Evolutionary conservation across 106 monocot species (phyloP), one percentile per base, ranked within the genome.

Genomic region (Alisma plantagoaquatica): DNA sequence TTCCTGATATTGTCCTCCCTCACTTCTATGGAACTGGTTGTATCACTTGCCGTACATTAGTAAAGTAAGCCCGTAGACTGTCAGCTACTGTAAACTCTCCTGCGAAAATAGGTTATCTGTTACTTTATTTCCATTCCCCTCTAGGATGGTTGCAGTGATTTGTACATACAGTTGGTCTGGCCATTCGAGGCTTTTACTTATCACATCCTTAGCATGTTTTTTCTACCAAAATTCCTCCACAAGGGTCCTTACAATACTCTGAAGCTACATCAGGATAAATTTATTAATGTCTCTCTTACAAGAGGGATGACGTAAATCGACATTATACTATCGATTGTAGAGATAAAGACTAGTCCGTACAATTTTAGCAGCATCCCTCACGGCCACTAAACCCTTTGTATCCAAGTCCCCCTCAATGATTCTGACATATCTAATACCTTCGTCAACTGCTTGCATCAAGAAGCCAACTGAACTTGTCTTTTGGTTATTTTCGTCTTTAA

Each of bases 81-180:
- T 61, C 47, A 14, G 51, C 23, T 3, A 63, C 52, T 41, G 27
- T 38, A 27, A 2, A 11, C 23, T n/a, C 24, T 20, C 2, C 51
- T 41, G 33, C 22, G 0, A 1, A 17, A 61, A 61, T 23, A 61
- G 23, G 2, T 49, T 31, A n/a, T 16, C 4, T 10, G 18, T 22
- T 31, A n/a, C 14, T 5, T 25, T 2, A 4, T 3, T 2, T 9
- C 31, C 45, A 25, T 45, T 28, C 10, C 27, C 42, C 7, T 20
- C 8, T 6, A 60, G 29, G 32, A 61, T 33, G 33, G 48, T 49
- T 15, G 2, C n/a, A 15, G 43, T 22, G 5, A 61, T 22, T 32
- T 50, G 46, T 60, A 31, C 60, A 60, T 31, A 29, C 47, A 60
- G 26, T 31, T 19, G 30, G n/a, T 29, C 60, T 16, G 46, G 54